phyloP scores from a whole-genome alignment of 2,329 filamentous ascomycete genomes.

The Cladophialophora yegresii region DNA sequence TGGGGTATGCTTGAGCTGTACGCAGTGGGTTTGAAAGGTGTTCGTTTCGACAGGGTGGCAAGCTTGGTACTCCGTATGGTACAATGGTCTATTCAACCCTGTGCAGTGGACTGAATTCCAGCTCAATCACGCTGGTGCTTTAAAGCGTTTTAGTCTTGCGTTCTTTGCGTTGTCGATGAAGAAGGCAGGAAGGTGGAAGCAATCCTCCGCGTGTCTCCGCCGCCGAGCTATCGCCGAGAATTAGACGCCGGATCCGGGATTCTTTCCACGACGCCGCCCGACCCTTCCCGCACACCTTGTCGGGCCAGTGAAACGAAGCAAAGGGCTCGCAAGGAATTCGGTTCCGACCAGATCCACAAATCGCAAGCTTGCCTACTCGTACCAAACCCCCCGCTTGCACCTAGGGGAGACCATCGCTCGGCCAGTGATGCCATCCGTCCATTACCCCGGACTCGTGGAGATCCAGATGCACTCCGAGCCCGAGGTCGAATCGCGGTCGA shows the following conservation, averaged over 20 bases:
- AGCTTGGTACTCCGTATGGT: neutral
- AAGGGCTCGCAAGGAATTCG: neutral
- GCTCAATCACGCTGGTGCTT: neutral
- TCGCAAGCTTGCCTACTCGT: neutral
- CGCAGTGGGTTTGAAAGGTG: neutral
- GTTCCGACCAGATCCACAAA: neutral
- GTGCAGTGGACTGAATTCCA: no score
- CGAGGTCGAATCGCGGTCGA: neutral
- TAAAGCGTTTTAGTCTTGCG: neutral
- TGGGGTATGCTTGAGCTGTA: conserved; percentile 51
- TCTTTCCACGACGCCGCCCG: neutral
- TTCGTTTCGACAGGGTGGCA: neutral
- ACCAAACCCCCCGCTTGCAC: neutral
- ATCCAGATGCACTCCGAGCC: neutral
- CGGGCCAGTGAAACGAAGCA: neutral
- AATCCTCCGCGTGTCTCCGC: neutral
- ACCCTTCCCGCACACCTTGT: neutral
- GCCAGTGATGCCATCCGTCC: conserved; percentile 1
- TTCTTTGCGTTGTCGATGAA: neutral
- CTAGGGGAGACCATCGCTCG: neutral
- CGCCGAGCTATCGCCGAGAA: neutral
- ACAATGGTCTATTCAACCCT: neutral
- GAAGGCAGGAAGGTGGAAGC: neutral
- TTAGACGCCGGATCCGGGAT: neutral
- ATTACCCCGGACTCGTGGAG: conserved; percentile 8